A percentile compares a stretch with the other conserved stretches of the same genome.
phyloP scores from a whole-genome alignment of 2,329 filamentous ascomycete species.

The Tympanopsis confertula region DNA sequence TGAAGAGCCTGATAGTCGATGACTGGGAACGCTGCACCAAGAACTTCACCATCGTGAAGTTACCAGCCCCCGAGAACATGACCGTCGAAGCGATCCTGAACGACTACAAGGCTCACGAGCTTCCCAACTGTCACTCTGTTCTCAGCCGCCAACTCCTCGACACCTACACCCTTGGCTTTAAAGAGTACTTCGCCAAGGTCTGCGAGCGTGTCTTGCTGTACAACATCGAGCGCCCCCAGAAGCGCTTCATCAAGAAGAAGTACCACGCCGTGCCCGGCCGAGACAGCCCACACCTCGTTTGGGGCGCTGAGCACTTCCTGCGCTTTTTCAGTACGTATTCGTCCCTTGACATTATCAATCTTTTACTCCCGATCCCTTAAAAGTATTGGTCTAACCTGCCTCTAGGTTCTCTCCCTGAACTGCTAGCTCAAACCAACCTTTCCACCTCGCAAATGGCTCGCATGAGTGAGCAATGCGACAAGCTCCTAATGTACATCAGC shows the following conservation, averaged over 20 bases:
- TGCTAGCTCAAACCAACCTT: conserved; percentile 62
- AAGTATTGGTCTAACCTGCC: not conserved
- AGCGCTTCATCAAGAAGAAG: conserved; percentile 41
- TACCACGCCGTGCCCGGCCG: not conserved
- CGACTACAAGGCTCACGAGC: conserved; percentile 27
- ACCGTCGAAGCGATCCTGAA: conserved; percentile 48
- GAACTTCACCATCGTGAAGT: conserved; percentile 47
- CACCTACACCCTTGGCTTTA: conserved; percentile 49
- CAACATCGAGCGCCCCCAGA: conserved; percentile 54
- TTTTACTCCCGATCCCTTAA: conserved; percentile 4
- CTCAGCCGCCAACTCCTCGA: conserved; percentile 51
- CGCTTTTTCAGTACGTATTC: conserved; percentile 45
- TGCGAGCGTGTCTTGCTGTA: conserved; percentile 54
- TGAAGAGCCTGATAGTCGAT: conserved; percentile 57
- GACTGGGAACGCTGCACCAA: conserved; percentile 66
- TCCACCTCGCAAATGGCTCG: conserved; percentile 48
- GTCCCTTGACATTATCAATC: not conserved
- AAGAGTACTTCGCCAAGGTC: conserved; percentile 56
- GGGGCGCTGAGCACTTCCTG: conserved; percentile 55
- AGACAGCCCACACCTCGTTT: no score
- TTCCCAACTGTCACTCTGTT: conserved; percentile 24
- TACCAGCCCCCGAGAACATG: conserved; percentile 35
- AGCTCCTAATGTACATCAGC: conserved; percentile 50
- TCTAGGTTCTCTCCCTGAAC: conserved; percentile 51
- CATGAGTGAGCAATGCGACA: conserved; percentile 50